Base-by-base conservation (phyloP, 768 basidiomycete species). In the Russula sp. region DNA sequence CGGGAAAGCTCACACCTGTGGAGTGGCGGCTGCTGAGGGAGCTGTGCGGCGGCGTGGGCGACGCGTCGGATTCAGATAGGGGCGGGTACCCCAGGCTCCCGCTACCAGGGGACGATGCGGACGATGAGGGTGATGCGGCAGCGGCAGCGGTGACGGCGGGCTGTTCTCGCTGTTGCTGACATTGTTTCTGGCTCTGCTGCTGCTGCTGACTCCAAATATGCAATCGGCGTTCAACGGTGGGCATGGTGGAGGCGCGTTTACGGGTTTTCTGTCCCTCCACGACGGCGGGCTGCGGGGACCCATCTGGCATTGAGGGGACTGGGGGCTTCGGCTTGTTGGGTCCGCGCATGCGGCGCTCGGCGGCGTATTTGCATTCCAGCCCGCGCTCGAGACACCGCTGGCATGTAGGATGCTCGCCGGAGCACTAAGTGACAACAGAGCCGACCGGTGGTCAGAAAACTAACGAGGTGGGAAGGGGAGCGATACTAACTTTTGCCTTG, bases 381-480 rank as follows among this genome's bases (percentile, higher is more conserved):
- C 86, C 84, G 7, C 86, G 78, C 3, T 73, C 75, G 7, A 79
- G 71, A 72, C 89, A 90, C 14, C 89, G 84, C 68, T 84, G 79
- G 72, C 89, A 91, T 0, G 81, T 73, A 0, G 89, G 87, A 58
- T 85, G 84, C 40, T 88, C 86, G 46, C 89, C 88, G 66, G 83
- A 85, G 73, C 88, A 90, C 86, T 89, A 71, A 46, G 46, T 48
- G 46, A 48, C 22, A 13, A 48, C 3, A 48, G 11, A 22, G 22
- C n/a, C 44, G 44, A 3, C 44, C 46, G 46, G 2, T 22, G 11
- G 46, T 48, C 46, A 48, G 22, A 22, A 22, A 13, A n/a, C 1
- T 46, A 28, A 46, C 58, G 26, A 28, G 7, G 9, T n/a, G 40
- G 53, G 42, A 42, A 30, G 28, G 28, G 28, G 5, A 36, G 28